Evolutionary conservation across 345 rosid genomes (phyloP), one percentile per base, ranked within the genome.

Genomic region (Tarenaya hassleriana): DNA sequence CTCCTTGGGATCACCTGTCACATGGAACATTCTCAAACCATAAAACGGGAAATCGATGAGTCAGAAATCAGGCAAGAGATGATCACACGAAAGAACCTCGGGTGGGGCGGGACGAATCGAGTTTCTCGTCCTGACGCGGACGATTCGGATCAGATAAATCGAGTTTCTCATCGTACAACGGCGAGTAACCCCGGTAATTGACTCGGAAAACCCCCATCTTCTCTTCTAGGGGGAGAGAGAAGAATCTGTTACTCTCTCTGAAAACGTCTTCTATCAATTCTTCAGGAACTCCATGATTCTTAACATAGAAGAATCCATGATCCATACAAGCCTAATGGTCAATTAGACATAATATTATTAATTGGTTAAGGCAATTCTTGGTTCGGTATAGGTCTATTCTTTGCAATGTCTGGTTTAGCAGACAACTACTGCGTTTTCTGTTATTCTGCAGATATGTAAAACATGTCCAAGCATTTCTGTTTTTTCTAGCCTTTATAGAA

Each of bases 291-390:
- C 89, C 96, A 50, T 91, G 98, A 58, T 91, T 91, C 60, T 75
- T 79, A 1, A 91, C 69, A 72, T 82, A 91, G 62, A 87, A 91
- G 86, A 84, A 91, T 12, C 96, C 96, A 60, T 74, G 67, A 8
- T 84, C 86, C 10, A 69, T 18, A 46, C 95, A 87, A 14, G 92
- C 96, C 98, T 91, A 55, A 7, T n/a, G 55, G 8, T 8, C 47
- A 34, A 35, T 24, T 24, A 68, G 14, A 0, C 27, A 58, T n/a
- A n/a, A n/a, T n/a, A n/a, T n/a, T n/a, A n/a, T n/a, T n/a, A n/a
- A n/a, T n/a, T n/a, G n/a, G n/a, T n/a, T n/a, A n/a, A n/a, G n/a
- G n/a, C n/a, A n/a, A n/a, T n/a, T n/a, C n/a, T n/a, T n/a, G n/a
- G n/a, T n/a, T 27, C 13, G 3, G 8, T 12, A 38, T 16, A 11